Evolutionary conservation across 345 rosid species (phyloP).

Genomic region (Schrenkiella parvula): DNA sequence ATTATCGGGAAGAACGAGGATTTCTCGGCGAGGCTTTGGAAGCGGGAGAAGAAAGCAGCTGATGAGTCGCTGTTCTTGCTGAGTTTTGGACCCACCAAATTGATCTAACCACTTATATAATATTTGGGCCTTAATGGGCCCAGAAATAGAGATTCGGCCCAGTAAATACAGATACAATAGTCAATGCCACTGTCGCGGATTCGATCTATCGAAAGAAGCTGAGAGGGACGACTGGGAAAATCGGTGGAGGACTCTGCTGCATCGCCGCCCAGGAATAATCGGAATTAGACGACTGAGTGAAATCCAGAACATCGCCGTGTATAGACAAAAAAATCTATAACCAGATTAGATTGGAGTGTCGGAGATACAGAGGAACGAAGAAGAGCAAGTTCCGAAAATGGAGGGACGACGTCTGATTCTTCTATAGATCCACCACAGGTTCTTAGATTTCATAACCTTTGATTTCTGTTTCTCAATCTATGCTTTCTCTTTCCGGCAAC

Average conservation of each 20-base stretch:
- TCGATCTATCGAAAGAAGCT: conserved; percentile 19
- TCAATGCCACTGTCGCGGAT: conserved; percentile 21
- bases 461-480: background rate
- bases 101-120: background rate
- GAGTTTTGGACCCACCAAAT: conserved; percentile 14
- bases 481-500: background rate
- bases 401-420: conserved; percentile 24
- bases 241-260: conserved; percentile 20
- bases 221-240: conserved; percentile 6
- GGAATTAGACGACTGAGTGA: background rate
- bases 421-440: conserved; percentile 28
- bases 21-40: conserved; percentile 3
- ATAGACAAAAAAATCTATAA: background rate
- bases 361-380: background rate
- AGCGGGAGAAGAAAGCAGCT: conserved; percentile 19
- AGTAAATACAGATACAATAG: conserved; percentile 1
- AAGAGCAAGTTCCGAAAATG: conserved; percentile 10
- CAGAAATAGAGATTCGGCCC: background rate
- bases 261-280: conserved; percentile 21
- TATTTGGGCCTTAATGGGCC: conserved; percentile 5
- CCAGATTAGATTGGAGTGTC: background rate
- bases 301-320: background rate
- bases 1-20: conserved; percentile 16
- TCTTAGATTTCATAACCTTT: conserved; percentile 17
- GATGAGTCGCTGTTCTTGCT: conserved; percentile 10